phyloP scores from a whole-genome alignment of 148 eudicot species.

The Amaranthus cruentus region DNA sequence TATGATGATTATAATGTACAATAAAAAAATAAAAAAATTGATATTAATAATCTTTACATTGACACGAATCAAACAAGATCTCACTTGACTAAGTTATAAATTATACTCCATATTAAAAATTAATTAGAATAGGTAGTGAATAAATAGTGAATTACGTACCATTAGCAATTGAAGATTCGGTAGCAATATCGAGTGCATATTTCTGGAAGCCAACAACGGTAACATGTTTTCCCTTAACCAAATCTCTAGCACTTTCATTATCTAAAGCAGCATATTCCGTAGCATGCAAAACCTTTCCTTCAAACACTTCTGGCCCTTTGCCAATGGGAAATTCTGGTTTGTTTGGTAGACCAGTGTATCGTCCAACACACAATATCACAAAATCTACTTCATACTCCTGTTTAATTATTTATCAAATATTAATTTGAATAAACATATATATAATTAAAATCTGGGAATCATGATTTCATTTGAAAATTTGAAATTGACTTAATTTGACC shows the following conservation, averaged over 20 bases:
- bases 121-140: not conserved
- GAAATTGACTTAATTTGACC: too few relatives aligned
- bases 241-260: constrained; percentile 25
- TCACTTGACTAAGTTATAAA: too few relatives aligned
- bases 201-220: constrained; percentile 55
- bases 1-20: too few relatives aligned
- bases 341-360: constrained; percentile 42
- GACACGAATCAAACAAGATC: too few relatives aligned
- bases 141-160: constrained; percentile 21
- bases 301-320: constrained; percentile 48
- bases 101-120: too few relatives aligned
- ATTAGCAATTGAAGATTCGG: constrained; percentile 41
- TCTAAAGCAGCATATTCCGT: constrained; percentile 49
- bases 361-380: constrained; percentile 55
- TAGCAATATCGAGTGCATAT: constrained; percentile 60
- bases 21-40: too few relatives aligned
- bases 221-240: constrained; percentile 43
- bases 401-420: not conserved
- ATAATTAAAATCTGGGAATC: too few relatives aligned
- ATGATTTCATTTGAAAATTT: too few relatives aligned
- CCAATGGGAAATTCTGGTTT: constrained; percentile 47
- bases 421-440: too few relatives aligned
- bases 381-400: constrained; percentile 43
- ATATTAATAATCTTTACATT: too few relatives aligned
- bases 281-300: constrained; percentile 56